A percentile compares a stretch with the other conserved stretches of the same genome.
phyloP scores from a whole-genome alignment of 75 land plant species.

The Adiantum capillusveneris region DNA sequence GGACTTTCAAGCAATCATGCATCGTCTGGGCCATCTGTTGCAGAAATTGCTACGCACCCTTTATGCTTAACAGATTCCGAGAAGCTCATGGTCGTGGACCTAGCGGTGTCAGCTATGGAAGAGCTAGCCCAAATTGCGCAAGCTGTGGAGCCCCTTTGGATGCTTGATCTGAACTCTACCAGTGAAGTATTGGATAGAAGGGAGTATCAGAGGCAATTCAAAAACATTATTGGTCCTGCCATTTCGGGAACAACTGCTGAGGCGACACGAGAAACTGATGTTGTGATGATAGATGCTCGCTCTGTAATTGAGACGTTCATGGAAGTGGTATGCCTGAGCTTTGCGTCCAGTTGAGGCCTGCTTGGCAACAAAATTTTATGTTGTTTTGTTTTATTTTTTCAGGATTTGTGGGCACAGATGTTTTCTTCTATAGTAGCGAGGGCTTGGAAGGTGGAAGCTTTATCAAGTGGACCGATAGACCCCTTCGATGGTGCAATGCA shows the following conservation, averaged over 20 bases:
- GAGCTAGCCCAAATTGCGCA: conserved; percentile 71
- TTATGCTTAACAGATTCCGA: conserved; percentile 26
- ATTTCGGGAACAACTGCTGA: conserved; percentile 42
- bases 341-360: too few species aligned
- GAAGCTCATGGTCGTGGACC: conserved; percentile 53
- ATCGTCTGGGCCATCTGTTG: conserved; percentile 26
- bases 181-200: conserved; percentile 47
- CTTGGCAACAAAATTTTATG: too few species aligned
- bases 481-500: conserved; percentile 77
- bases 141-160: conserved; percentile 53
- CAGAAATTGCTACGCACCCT: conserved; percentile 12
- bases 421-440: conserved; percentile 64
- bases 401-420: conserved; percentile 74
- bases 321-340: conserved; percentile 49
- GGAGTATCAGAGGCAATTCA: conserved; percentile 50
- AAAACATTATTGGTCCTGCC: conserved; percentile 38
- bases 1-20: conserved; percentile 10
- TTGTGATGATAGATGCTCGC: conserved; percentile 45
- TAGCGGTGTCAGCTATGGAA: conserved; percentile 76
- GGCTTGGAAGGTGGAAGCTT: conserved; percentile 51
- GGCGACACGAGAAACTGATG: conserved; percentile 48
- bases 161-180: conserved; percentile 33
- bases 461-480: conserved; percentile 63
- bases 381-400: too few species aligned
- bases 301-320: conserved; percentile 59